Conservation (phyloP, 345 rosid species). For the Camelina laxa region DNA sequence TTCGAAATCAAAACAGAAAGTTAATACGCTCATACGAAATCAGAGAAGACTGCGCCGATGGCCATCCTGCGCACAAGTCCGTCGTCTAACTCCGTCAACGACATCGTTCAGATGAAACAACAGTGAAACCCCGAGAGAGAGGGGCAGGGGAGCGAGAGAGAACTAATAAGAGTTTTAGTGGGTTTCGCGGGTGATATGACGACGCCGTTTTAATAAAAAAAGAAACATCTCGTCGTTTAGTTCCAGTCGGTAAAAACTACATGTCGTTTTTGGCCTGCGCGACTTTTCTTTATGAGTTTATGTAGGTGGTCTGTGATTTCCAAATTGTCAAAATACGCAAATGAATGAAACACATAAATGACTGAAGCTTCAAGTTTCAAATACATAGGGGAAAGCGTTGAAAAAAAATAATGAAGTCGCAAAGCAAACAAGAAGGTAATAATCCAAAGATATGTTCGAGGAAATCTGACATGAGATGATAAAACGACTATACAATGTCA, state of each 20-base stretch:
- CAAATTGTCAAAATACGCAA: constrained; percentile 13
- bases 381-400: constrained; percentile 2
- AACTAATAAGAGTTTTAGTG: constrained; percentile 10
- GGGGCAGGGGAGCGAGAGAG: not conserved
- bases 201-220: not conserved
- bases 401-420: constrained; percentile 7
- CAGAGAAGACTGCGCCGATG: constrained; percentile 93
- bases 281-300: not conserved
- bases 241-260: not conserved
- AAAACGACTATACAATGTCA: constrained; percentile 41
- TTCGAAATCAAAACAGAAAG: not conserved
- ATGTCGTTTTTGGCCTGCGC: not conserved
- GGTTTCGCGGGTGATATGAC: constrained; percentile 28
- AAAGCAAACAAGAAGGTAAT: constrained; percentile 10
- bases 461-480: constrained; percentile 16
- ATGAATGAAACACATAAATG: constrained; percentile 19
- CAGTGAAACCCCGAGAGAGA: not conserved
- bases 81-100: constrained; percentile 74
- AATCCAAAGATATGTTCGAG: constrained; percentile 3
- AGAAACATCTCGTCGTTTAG: not conserved
- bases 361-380: constrained; percentile 10
- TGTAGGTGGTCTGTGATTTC: not conserved
- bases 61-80: constrained; percentile 79
- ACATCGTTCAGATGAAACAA: constrained; percentile 44
- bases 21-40: constrained; percentile 59